Evolutionary conservation across 805 yeast species (phyloP).

Genomic region (Spencermartinsiella europaea): DNA sequence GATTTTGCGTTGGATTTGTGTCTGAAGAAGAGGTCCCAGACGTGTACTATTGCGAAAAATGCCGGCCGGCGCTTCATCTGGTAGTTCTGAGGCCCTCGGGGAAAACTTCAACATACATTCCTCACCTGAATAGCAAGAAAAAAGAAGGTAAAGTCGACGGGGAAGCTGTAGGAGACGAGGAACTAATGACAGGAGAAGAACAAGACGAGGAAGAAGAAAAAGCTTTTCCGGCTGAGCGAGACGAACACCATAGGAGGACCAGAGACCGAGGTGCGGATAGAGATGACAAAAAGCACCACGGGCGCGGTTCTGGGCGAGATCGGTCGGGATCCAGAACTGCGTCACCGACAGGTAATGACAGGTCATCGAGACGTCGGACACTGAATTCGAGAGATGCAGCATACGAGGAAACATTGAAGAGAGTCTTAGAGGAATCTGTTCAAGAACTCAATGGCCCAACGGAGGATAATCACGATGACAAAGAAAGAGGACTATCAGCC

Average conservation of each 20-base stretch:
- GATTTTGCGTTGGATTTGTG: slow-evolving; percentile 83
- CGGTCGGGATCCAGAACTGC: background rate
- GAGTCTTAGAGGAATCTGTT: slow-evolving; percentile 38
- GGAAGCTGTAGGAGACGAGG: slow-evolving; percentile 11
- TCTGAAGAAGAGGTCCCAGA: slow-evolving; percentile 79
- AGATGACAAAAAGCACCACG: no score
- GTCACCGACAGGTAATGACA: background rate
- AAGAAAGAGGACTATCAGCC: background rate
- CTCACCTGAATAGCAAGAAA: slow-evolving; percentile 28
- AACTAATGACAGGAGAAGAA: slow-evolving; percentile 29
- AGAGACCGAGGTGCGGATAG: no score
- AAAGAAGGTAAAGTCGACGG: background rate
- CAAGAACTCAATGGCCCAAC: slow-evolving; percentile 25
- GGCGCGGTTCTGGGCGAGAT: slow-evolving; percentile 3
- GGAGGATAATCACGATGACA: background rate
- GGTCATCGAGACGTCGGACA: slow-evolving; percentile 16
- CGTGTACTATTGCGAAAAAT: slow-evolving; percentile 89
- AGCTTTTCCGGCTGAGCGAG: no score
- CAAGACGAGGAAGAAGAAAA: slow-evolving; percentile 10
- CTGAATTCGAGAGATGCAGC: slow-evolving; percentile 21
- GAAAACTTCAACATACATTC: slow-evolving; percentile 46
- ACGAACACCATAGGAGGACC: no score
- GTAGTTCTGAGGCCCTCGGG: slow-evolving; percentile 47
- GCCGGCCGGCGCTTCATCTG: slow-evolving; percentile 79
- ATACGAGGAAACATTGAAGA: slow-evolving; percentile 29